phyloP scores from a whole-genome alignment of 2,329 filamentous ascomycete species.

The Penicillium sp. region DNA sequence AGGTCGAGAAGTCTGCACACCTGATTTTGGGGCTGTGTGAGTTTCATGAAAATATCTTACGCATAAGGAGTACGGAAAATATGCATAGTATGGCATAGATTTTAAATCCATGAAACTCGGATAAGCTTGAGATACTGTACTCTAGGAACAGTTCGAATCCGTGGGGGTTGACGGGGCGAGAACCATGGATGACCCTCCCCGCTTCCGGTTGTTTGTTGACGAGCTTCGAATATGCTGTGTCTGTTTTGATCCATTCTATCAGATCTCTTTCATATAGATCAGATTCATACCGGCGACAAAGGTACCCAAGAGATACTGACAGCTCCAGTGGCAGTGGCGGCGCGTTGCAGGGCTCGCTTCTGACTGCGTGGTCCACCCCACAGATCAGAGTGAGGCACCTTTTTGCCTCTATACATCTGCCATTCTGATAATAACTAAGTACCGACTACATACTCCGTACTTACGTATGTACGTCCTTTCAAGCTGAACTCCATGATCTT shows the following conservation, averaged over 20 bases:
- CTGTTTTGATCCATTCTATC: not conserved
- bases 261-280: not conserved
- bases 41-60: not conserved
- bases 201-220: constrained; percentile 20
- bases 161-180: constrained; percentile 8
- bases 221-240: not conserved
- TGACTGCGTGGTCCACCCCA: constrained; percentile 9
- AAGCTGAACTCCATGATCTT: not conserved
- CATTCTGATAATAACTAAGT: no score
- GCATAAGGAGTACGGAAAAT: not conserved
- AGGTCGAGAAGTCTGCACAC: not conserved
- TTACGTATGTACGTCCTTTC: not conserved
- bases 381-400: constrained; percentile 2
- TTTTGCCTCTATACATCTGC: not conserved
- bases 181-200: constrained; percentile 13
- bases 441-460: not conserved
- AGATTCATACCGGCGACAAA: not conserved
- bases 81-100: not conserved
- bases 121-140: no score
- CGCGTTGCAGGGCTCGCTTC: not conserved
- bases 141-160: not conserved
- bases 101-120: not conserved
- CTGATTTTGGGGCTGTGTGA: not conserved
- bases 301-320: not conserved
- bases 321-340: not conserved